phyloP scores from a whole-genome alignment of 2,329 filamentous ascomycete species.

The Nemania diffusa region DNA sequence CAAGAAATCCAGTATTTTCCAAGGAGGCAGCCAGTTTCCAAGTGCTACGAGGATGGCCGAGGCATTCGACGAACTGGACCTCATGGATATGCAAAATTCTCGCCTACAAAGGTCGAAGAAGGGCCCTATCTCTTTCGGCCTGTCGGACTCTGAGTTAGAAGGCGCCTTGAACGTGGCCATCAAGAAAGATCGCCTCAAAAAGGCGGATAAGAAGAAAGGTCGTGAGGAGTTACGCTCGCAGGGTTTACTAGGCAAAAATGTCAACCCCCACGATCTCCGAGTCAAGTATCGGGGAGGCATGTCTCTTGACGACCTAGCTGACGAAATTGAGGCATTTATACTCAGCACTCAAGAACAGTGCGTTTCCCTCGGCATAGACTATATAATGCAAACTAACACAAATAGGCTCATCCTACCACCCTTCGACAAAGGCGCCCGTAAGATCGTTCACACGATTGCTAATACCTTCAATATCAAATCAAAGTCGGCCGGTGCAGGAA shows the following conservation, averaged over 20 bases:
- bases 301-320: slow-evolving; percentile 73
- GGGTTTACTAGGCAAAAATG: slow-evolving; percentile 71
- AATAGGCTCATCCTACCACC: slow-evolving; percentile 78
- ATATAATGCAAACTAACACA: slow-evolving; percentile 22
- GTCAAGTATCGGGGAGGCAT: slow-evolving; percentile 80
- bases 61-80: slow-evolving; percentile 76
- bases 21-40: slow-evolving; percentile 50
- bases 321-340: slow-evolving; percentile 79
- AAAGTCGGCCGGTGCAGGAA: slow-evolving; percentile 80
- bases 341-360: slow-evolving; percentile 71
- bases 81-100: slow-evolving; percentile 83
- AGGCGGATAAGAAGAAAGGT: slow-evolving; percentile 74
- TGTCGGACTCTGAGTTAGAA: slow-evolving; percentile 76
- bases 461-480: slow-evolving; percentile 81
- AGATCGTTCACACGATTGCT: slow-evolving; percentile 82
- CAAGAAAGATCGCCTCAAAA: slow-evolving; percentile 76
- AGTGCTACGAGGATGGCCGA: slow-evolving; percentile 58
- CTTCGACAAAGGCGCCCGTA: slow-evolving; percentile 82
- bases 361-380: slow-evolving; percentile 43
- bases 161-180: slow-evolving; percentile 67
- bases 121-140: slow-evolving; percentile 65
- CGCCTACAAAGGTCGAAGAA: slow-evolving; percentile 73
- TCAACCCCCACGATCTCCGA: slow-evolving; percentile 68
- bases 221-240: slow-evolving; percentile 74
- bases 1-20: slow-evolving; percentile 42